A percentile compares a stretch with the other conserved stretches of the same genome.
These are phyloP conservation scores for Jamesozyma rosinii DNA, from an alignment of 805 yeast genomes.

Conservation along the genomic window DNA sequence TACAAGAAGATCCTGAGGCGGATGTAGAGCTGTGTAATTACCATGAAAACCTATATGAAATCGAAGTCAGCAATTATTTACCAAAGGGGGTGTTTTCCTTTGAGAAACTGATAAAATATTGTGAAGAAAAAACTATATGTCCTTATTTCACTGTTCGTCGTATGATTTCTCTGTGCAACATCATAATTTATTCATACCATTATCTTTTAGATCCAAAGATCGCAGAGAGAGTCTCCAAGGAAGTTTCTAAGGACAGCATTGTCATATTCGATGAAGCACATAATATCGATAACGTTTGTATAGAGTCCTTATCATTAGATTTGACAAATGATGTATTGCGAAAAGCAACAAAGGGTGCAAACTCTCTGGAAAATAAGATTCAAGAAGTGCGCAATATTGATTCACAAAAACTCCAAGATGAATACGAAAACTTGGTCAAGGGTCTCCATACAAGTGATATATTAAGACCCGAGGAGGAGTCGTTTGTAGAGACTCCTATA, in stretches of 20 bases:
- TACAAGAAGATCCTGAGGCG: slow-evolving; percentile 50
- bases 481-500: slow-evolving; percentile 78
- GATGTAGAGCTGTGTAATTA: slow-evolving; percentile 63
- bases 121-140: slow-evolving; percentile 73
- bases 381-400: slow-evolving; percentile 77
- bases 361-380: slow-evolving; percentile 67
- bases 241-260: slow-evolving; percentile 83
- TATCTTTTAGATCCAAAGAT: slow-evolving; percentile 93
- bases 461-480: slow-evolving; percentile 40
- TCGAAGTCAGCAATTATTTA: slow-evolving; percentile 79
- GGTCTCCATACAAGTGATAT: slow-evolving; percentile 81
- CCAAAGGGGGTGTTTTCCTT: slow-evolving; percentile 94
- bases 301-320: slow-evolving; percentile 86
- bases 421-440: slow-evolving; percentile 81
- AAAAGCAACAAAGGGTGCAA: slow-evolving; percentile 81
- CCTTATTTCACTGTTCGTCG: slow-evolving; percentile 97
- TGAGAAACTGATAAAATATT: slow-evolving; percentile 68
- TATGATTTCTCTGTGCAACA: slow-evolving; percentile 90
- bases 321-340: slow-evolving; percentile 83
- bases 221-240: slow-evolving; percentile 88
- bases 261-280: slow-evolving; percentile 98
- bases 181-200: slow-evolving; percentile 92
- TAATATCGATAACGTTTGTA: slow-evolving; percentile 96
- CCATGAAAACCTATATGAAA: slow-evolving; percentile 81
- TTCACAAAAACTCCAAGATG: slow-evolving; percentile 75